Percentiles rank a stretch among this genome's conserved stretches.
These are phyloP conservation scores for Tolypocladium paradoxum DNA, from an alignment of 2,329 filamentous ascomycete species.

Conservation along the genomic window DNA sequence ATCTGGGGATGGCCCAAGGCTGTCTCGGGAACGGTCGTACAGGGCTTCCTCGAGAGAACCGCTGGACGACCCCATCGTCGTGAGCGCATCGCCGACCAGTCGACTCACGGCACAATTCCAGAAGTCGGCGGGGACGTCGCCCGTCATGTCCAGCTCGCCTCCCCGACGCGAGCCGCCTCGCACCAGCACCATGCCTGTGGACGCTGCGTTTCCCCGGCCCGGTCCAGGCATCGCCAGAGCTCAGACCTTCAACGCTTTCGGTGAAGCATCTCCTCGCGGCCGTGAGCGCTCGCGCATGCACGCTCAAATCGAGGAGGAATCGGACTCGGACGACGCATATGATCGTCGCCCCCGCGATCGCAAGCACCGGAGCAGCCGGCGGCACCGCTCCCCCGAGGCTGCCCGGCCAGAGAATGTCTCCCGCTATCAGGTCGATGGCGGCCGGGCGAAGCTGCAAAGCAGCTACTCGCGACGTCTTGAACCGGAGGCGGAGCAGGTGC, in stretches of 20 bases:
- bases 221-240: slow-evolving; percentile 18
- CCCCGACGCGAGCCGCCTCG: slow-evolving; percentile 21
- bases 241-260: slow-evolving; percentile 20
- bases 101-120: slow-evolving; percentile 16
- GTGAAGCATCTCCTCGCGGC: slow-evolving; percentile 18
- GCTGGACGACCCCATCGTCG: slow-evolving; percentile 18
- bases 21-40: slow-evolving; percentile 17
- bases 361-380: slow-evolving; percentile 25
- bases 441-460: slow-evolving; percentile 15
- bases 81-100: slow-evolving; percentile 17
- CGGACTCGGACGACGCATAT: slow-evolving; percentile 23
- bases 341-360: slow-evolving; percentile 16
- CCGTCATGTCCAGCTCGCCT: slow-evolving; percentile 18
- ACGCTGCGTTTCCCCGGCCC: slow-evolving; percentile 15
- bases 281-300: slow-evolving; percentile 26
- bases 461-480: slow-evolving; percentile 18
- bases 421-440: slow-evolving; percentile 19
- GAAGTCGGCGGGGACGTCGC: slow-evolving; percentile 14
- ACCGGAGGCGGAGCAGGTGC: slow-evolving; percentile 8
- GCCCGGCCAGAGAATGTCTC: slow-evolving; percentile 11
- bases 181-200: slow-evolving; percentile 23
- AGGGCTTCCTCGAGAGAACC: slow-evolving; percentile 21
- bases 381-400: slow-evolving; percentile 22
- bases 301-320: slow-evolving; percentile 22
- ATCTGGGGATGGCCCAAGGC: slow-evolving; percentile 16